These are phyloP conservation scores for Penicillium diatomitis DNA, from an alignment of 495 filamentous ascomycete genomes.

Conservation along the genomic window DNA sequence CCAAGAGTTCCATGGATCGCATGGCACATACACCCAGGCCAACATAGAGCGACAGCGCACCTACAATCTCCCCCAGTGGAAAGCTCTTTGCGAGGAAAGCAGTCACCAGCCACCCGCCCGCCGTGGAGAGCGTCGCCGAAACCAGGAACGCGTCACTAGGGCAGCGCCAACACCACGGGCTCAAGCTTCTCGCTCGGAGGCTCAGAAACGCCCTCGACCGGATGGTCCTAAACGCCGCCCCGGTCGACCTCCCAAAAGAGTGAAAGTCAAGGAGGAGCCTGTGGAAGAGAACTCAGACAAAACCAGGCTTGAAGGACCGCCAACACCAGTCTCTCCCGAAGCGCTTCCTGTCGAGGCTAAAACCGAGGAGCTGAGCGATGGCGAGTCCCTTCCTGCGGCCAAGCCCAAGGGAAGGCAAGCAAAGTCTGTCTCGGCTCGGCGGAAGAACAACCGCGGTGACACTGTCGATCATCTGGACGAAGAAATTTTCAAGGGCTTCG, in stretches of 20 bases:
- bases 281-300: slow-evolving; percentile 35
- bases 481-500: slow-evolving; percentile 74
- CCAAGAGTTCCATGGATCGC: slow-evolving; percentile 91
- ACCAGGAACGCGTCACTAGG: slow-evolving; percentile 51
- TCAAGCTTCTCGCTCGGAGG: slow-evolving; percentile 23
- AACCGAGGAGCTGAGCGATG: slow-evolving; percentile 40
- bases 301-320: slow-evolving; percentile 36
- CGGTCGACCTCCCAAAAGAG: slow-evolving; percentile 37
- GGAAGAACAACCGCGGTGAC: slow-evolving; percentile 74
- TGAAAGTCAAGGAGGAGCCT: slow-evolving; percentile 38
- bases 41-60: slow-evolving; percentile 92
- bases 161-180: slow-evolving; percentile 26
- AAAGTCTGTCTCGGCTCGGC: slow-evolving; percentile 54
- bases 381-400: slow-evolving; percentile 36
- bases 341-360: slow-evolving; percentile 39
- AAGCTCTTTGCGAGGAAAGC: slow-evolving; percentile 78
- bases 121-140: slow-evolving; percentile 77
- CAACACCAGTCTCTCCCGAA: slow-evolving; percentile 46
- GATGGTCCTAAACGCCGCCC: slow-evolving; percentile 38
- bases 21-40: slow-evolving; percentile 89
- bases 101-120: slow-evolving; percentile 95
- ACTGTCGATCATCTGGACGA: slow-evolving; percentile 66
- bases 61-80: slow-evolving; percentile 96
- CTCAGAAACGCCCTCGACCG: slow-evolving; percentile 29
- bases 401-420: slow-evolving; percentile 47